These are phyloP conservation scores for Eimeria necatrix DNA, from an alignment of 169 alveolate genomes.

Conservation along the genomic window DNA sequence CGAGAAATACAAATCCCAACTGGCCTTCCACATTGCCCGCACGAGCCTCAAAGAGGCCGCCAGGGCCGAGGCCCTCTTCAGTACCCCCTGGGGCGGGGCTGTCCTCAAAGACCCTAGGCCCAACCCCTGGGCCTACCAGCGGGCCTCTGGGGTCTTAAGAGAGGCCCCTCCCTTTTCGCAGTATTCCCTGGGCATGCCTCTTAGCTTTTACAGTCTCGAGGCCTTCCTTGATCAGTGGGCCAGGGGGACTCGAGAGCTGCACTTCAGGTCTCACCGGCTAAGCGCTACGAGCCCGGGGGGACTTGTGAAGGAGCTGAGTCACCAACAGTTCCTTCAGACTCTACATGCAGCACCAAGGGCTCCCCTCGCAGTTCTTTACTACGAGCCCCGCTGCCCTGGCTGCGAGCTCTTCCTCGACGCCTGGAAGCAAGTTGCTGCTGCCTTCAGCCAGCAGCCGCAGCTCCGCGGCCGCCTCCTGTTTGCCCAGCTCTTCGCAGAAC, in stretches of 20 bases:
- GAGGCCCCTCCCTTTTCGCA: constrained; percentile 26
- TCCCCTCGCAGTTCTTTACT: constrained; percentile 43
- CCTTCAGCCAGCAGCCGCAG: neutral
- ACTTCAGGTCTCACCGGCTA: constrained; percentile 45
- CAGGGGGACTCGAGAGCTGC: neutral
- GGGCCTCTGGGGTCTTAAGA: neutral
- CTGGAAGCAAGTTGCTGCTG: constrained; percentile 24
- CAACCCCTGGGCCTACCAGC: constrained; percentile 10
- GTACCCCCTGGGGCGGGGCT: constrained; percentile 64
- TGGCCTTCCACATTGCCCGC: constrained; percentile 16
- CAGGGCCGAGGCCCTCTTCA: constrained; percentile 25
- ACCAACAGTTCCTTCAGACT: neutral
- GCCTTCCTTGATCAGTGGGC: constrained; percentile 24
- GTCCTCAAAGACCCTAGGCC: neutral
- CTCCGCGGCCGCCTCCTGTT: neutral
- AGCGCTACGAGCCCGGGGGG: neutral
- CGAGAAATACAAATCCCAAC: neutral
- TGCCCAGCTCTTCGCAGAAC: neutral
- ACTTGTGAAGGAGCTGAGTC: constrained; percentile 36
- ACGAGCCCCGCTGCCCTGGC: constrained; percentile 40
- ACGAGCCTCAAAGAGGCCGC: constrained; percentile 43
- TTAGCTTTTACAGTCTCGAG: constrained; percentile 23
- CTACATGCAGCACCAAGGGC: neutral
- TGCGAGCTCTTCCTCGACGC: constrained; percentile 14
- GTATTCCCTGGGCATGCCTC: constrained; percentile 58